Conservation (phyloP, 1,284 basidiomycete genomes). For the Erythrobasidium hasegawianum region DNA sequence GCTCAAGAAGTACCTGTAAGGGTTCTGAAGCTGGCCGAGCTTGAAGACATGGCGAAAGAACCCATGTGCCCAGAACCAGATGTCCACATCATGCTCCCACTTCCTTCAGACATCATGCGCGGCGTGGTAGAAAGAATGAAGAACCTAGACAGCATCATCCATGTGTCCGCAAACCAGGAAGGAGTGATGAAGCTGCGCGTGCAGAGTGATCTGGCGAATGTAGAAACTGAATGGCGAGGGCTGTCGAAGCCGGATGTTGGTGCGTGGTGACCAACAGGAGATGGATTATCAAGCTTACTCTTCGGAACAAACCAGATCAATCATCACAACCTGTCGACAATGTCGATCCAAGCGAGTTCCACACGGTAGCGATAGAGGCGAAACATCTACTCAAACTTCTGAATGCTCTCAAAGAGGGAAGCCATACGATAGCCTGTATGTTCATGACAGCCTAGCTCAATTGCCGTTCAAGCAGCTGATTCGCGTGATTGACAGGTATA, state of each 20-base stretch:
- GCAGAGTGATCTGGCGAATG: slow-evolving; percentile 23
- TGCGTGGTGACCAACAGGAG: not conserved
- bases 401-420: slow-evolving; percentile 23
- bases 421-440: slow-evolving; percentile 26
- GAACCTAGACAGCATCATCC: slow-evolving; percentile 41
- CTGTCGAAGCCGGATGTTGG: slow-evolving; percentile 33
- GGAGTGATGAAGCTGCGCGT: slow-evolving; percentile 36
- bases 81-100: slow-evolving; percentile 43
- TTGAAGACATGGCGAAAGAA: slow-evolving; percentile 43
- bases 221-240: slow-evolving; percentile 30
- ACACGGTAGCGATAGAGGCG: slow-evolving; percentile 28
- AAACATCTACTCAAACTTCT: slow-evolving; percentile 30
- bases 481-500: too few species aligned
- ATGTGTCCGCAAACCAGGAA: slow-evolving; percentile 43
- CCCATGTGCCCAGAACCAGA: slow-evolving; percentile 47
- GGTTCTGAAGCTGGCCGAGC: slow-evolving; percentile 46
- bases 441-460: too few species aligned
- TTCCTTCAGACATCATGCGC: slow-evolving; percentile 39
- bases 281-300: not conserved
- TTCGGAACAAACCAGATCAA: not conserved
- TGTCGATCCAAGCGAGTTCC: slow-evolving; percentile 13
- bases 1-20: slow-evolving; percentile 47
- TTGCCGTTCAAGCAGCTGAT: too few species aligned
- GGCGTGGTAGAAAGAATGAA: slow-evolving; percentile 46
- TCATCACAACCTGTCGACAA: slow-evolving; percentile 7